These are phyloP conservation scores for Pythium brassicae DNA, from an alignment of 352 stramenopile genomes.

Conservation along the genomic window DNA sequence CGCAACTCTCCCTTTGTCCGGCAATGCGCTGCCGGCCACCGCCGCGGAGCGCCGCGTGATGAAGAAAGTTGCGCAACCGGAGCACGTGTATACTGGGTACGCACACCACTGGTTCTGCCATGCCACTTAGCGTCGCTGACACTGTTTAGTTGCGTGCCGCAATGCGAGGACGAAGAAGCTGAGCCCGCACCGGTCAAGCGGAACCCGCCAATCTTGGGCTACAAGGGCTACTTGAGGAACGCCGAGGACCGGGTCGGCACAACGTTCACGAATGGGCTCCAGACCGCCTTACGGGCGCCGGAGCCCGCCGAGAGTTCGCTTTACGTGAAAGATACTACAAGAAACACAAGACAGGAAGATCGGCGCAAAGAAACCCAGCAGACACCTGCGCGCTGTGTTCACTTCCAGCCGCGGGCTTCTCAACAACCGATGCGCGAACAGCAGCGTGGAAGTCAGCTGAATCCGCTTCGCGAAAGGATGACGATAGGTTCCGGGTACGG, in stretches of 20 bases:
- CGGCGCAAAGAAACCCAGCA: not conserved
- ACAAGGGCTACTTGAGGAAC: conserved; percentile 53
- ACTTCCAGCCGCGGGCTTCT: conserved; percentile 6
- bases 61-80: conserved; percentile 61
- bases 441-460: not conserved
- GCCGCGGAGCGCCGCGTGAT: conserved; percentile 54
- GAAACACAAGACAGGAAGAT: not conserved
- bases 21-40: conserved; percentile 28
- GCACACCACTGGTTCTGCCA: conserved; percentile 13
- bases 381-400: not conserved
- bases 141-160: conserved; percentile 20
- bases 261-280: conserved; percentile 61
- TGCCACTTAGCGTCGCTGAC: conserved; percentile 1
- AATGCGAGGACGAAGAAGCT: conserved; percentile 15
- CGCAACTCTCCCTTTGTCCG: conserved; percentile 4
- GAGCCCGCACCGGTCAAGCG: conserved; percentile 16
- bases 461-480: not conserved
- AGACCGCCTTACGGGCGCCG: conserved; percentile 21
- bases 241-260: conserved; percentile 56
- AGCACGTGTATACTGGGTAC: conserved; percentile 67
- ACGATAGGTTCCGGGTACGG: conserved; percentile 11
- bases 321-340: conserved; percentile 1
- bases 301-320: conserved; percentile 5
- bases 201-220: conserved; percentile 53
- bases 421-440: not conserved